These are phyloP conservation scores for Globisporangium irregulare DNA, from an alignment of 352 stramenopile genomes.

Conservation along the genomic window DNA sequence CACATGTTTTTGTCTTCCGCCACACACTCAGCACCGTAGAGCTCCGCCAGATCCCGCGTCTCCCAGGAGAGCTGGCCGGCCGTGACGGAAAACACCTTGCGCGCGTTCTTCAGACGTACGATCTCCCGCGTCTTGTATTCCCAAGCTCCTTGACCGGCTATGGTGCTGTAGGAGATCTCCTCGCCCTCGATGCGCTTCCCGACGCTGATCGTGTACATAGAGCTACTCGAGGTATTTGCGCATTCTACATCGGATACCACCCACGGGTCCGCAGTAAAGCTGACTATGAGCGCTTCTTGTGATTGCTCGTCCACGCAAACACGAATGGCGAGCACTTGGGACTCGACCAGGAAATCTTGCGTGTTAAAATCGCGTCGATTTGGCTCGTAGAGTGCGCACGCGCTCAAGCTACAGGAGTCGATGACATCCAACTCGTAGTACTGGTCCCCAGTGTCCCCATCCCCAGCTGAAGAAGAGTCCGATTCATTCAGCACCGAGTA, in stretches of 20 bases:
- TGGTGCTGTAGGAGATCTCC: background rate
- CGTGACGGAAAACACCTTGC: constrained; percentile 27
- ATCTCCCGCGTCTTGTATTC: background rate
- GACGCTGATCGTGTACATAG: constrained; percentile 4
- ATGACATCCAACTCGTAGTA: constrained; percentile 8
- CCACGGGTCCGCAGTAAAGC: background rate
- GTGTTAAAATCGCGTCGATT: background rate
- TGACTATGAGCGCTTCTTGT: background rate
- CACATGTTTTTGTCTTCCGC: background rate
- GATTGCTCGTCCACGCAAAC: constrained; percentile 1
- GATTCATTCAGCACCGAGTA: background rate
- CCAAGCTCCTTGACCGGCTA: background rate
- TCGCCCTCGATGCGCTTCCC: constrained; percentile 12
- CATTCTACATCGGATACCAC: background rate
- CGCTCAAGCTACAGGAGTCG: background rate
- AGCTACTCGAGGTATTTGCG: constrained; percentile 2
- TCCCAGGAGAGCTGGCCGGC: constrained; percentile 20
- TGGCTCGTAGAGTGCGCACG: background rate
- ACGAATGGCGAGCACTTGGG: background rate
- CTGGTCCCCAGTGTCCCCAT: background rate
- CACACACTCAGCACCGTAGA: constrained; percentile 16
- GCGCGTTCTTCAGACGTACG: constrained; percentile 16
- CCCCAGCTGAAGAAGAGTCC: background rate
- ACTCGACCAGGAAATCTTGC: background rate
- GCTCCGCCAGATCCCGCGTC: constrained; percentile 10